Evolutionary conservation across 2,329 filamentous ascomycete genomes (phyloP).

Genomic region (Claviceps monticola): DNA sequence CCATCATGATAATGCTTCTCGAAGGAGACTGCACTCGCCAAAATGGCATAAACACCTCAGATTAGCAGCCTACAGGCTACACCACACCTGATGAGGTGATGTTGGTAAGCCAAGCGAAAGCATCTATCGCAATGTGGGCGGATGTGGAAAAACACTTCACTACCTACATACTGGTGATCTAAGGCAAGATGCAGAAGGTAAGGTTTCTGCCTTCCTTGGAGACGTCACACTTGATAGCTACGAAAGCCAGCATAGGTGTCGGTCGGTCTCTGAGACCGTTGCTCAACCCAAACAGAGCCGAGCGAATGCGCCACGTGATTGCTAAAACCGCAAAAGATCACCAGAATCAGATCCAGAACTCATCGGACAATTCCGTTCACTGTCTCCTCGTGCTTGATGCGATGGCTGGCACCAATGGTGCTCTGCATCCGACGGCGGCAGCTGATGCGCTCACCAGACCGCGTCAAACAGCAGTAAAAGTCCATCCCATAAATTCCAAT

Average conservation of each 20-base stretch:
- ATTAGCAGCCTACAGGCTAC: no score
- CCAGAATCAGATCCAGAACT: constrained; percentile 23
- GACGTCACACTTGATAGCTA: constrained; percentile 23
- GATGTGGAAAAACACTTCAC: background rate
- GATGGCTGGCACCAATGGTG: constrained; percentile 76
- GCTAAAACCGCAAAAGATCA: constrained; percentile 22
- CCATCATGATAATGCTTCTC: no score
- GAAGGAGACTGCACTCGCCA: no score
- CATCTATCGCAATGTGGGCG: background rate
- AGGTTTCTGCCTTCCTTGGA: background rate
- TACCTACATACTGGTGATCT: background rate
- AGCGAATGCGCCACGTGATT: constrained; percentile 32
- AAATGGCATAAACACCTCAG: no score
- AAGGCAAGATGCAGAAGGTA: background rate
- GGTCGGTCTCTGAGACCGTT: constrained; percentile 62
- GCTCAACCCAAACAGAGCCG: constrained; percentile 45
- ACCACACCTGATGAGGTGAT: no score
- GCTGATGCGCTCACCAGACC: constrained; percentile 93
- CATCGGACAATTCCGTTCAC: constrained; percentile 98
- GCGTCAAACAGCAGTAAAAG: constrained; percentile 99
- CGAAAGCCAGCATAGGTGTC: constrained; percentile 51
- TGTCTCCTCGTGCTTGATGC: constrained; percentile 88
- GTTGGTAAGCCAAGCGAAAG: no score
- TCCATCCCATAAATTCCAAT: constrained; percentile 99
- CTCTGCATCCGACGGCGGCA: constrained; percentile 84